Evolutionary conservation across 352 stramenopile genomes (phyloP).

Genomic region (Phytophthora melonis): DNA sequence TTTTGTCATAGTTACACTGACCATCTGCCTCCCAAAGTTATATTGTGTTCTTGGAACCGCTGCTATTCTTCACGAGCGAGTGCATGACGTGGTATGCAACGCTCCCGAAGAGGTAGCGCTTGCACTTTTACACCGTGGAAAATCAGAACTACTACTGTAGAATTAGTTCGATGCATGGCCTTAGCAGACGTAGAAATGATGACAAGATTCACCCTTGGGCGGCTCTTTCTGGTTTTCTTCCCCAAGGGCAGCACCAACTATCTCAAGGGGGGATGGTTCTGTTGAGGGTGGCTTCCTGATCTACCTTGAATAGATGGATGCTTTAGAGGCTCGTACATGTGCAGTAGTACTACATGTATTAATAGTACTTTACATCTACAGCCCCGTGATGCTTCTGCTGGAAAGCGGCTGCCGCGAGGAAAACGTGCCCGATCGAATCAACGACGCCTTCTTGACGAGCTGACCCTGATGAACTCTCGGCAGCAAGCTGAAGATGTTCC

Average conservation of each 20-base stretch:
- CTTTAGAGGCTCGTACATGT: too few relatives aligned
- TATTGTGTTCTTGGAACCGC: not conserved
- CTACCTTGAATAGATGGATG: not conserved
- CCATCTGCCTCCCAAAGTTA: slow-evolving; percentile 45
- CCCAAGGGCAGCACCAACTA: slow-evolving; percentile 40
- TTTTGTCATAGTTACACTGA: slow-evolving; percentile 85
- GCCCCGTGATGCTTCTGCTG: slow-evolving; percentile 15
- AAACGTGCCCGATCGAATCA: slow-evolving; percentile 51
- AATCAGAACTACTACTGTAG: too few relatives aligned
- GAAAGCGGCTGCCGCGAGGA: slow-evolving; percentile 35
- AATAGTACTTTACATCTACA: not conserved
- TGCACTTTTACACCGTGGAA: too few relatives aligned
- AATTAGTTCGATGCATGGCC: too few relatives aligned
- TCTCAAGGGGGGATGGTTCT: slow-evolving; percentile 28
- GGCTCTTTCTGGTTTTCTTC: slow-evolving; percentile 6
- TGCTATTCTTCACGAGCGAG: too few relatives aligned
- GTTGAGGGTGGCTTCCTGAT: slow-evolving; percentile 35
- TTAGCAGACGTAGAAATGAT: not conserved
- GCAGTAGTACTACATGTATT: too few relatives aligned
- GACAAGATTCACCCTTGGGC: not conserved
- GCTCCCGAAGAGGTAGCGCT: too few relatives aligned
- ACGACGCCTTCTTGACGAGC: slow-evolving; percentile 28
- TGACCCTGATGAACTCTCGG: slow-evolving; percentile 50
- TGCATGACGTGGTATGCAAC: too few relatives aligned
- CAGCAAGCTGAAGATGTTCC: slow-evolving; percentile 72